These are phyloP conservation scores for Dactylellina drechsleri DNA, from an alignment of 2,329 filamentous ascomycete species.

Conservation along the genomic window DNA sequence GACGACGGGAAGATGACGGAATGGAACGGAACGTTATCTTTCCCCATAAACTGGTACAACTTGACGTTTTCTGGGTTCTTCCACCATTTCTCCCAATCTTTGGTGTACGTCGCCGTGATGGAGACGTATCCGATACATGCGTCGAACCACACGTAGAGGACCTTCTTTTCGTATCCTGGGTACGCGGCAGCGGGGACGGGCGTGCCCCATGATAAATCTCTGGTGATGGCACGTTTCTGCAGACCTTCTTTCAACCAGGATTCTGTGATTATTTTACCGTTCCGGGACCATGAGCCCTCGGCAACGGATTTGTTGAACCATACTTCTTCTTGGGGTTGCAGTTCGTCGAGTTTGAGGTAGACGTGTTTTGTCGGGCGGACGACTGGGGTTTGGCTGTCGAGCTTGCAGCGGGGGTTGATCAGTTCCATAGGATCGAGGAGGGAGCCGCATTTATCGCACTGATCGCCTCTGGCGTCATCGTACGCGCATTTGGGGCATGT, in stretches of 20 bases:
- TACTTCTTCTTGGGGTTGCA: slow-evolving; percentile 78
- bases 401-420: slow-evolving; percentile 88
- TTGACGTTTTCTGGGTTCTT: slow-evolving; percentile 85
- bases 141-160: slow-evolving; percentile 94
- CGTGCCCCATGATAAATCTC: slow-evolving; percentile 88
- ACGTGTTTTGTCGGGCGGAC: slow-evolving; percentile 87
- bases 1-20: slow-evolving; percentile 90
- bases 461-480: slow-evolving; percentile 76
- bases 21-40: slow-evolving; percentile 88
- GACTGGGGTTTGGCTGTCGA: slow-evolving; percentile 84
- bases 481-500: slow-evolving; percentile 77
- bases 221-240: slow-evolving; percentile 85
- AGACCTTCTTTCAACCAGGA: slow-evolving; percentile 86
- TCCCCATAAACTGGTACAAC: slow-evolving; percentile 95
- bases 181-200: slow-evolving; percentile 65
- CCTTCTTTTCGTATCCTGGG: slow-evolving; percentile 74
- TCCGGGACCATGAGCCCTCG: slow-evolving; percentile 79
- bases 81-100: slow-evolving; percentile 95
- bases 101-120: slow-evolving; percentile 89
- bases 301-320: slow-evolving; percentile 80
- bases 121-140: slow-evolving; percentile 95
- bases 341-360: slow-evolving; percentile 84
- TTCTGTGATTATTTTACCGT: slow-evolving; percentile 79
- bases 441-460: slow-evolving; percentile 79
- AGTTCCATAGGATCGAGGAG: slow-evolving; percentile 78